Percentiles rank a stretch among this genome's conserved stretches.
Evolutionary conservation across 176 grass and related monocot species (phyloP).

Genomic region (Olyra latifolia): DNA sequence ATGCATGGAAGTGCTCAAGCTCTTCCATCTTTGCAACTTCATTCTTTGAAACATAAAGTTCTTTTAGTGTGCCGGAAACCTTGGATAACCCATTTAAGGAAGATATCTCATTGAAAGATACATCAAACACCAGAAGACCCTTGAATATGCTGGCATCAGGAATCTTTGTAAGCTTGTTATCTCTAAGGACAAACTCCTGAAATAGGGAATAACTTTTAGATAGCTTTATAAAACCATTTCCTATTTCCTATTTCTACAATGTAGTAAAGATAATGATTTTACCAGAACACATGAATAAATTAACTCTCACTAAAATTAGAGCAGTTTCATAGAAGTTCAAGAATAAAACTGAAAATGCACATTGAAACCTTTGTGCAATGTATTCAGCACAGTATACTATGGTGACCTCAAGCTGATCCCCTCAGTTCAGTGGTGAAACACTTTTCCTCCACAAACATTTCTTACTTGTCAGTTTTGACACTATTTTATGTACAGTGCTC

Average conservation of each 20-base stretch:
- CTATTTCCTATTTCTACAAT: background rate
- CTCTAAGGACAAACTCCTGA: conserved; percentile 87
- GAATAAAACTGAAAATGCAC: background rate
- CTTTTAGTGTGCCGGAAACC: conserved; percentile 73
- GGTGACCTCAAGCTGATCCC: background rate
- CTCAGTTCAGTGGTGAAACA: background rate
- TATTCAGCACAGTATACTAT: background rate
- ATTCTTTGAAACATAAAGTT: conserved; percentile 98
- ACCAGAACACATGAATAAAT: background rate
- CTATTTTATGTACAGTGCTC: background rate
- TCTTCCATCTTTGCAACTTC: conserved; percentile 90
- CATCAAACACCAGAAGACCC: conserved; percentile 85
- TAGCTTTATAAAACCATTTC: conserved; percentile 1
- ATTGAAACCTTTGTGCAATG: background rate
- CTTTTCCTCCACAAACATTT: background rate
- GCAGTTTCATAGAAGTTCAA: background rate
- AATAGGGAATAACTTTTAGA: conserved; percentile 31
- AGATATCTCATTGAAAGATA: conserved; percentile 97
- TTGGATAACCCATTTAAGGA: conserved; percentile 71
- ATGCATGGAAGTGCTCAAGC: conserved; percentile 69
- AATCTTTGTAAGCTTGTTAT: conserved; percentile 84
- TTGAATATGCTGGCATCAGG: conserved; percentile 85
- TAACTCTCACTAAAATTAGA: background rate
- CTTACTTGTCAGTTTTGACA: background rate
- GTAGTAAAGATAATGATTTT: conserved; percentile 10